These are phyloP conservation scores for Aspergillus unguis DNA, from an alignment of 2,329 filamentous ascomycete species.

Conservation along the genomic window DNA sequence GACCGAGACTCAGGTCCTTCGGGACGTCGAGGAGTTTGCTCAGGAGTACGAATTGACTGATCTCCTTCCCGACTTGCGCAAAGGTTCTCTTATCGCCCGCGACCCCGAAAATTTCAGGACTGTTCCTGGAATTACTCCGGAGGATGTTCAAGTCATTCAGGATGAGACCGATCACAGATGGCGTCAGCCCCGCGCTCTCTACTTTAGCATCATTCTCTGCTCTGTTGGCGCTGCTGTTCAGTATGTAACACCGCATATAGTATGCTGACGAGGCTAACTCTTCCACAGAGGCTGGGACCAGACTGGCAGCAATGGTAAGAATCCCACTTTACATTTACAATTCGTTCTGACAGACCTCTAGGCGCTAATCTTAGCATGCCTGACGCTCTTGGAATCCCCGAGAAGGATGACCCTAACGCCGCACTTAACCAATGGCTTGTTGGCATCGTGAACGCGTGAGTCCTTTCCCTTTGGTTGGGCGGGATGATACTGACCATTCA, in stretches of 20 bases:
- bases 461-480: conserved; percentile 10
- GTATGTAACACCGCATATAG: conserved; percentile 26
- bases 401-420: conserved; percentile 38
- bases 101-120: conserved; percentile 46
- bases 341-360: conserved; percentile 29
- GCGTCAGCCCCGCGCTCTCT: conserved; percentile 48
- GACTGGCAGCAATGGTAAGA: conserved; percentile 31
- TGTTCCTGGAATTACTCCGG: conserved; percentile 42
- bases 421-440: conserved; percentile 56
- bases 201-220: conserved; percentile 51
- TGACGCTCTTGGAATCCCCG: conserved; percentile 43
- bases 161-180: conserved; percentile 49
- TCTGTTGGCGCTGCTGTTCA: conserved; percentile 54
- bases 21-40: conserved; percentile 44
- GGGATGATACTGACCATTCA: not conserved
- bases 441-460: conserved; percentile 61
- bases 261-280: not conserved
- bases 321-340: not conserved
- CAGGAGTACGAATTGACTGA: conserved; percentile 41
- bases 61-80: conserved; percentile 42
- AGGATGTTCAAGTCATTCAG: conserved; percentile 43
- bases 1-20: conserved; percentile 35
- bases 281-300: conserved; percentile 31
- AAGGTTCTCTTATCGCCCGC: conserved; percentile 50
- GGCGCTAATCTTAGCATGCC: conserved; percentile 52